Conservation (phyloP, 768 basidiomycete species). For the Rhodotorula sphaerocarpa region DNA sequence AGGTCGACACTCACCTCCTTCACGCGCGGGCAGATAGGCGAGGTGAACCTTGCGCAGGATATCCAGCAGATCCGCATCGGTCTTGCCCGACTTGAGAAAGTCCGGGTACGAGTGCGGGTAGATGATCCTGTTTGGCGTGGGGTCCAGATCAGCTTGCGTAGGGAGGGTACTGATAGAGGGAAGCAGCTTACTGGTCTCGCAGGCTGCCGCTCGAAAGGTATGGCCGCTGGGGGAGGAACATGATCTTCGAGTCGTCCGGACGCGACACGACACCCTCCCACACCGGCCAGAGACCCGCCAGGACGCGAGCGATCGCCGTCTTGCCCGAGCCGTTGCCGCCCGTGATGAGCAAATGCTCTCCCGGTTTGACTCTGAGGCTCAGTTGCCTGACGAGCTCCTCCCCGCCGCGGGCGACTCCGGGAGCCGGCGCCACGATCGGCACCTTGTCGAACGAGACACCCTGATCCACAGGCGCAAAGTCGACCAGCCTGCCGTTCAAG, state of each 20-base stretch:
- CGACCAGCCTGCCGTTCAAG: slow-evolving; percentile 52
- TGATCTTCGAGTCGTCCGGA: slow-evolving; percentile 50
- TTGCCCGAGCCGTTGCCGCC: slow-evolving; percentile 52
- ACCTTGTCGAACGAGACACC: slow-evolving; percentile 43
- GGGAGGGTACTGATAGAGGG: background rate
- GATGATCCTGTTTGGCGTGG: slow-evolving; percentile 52
- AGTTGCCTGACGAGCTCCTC: slow-evolving; percentile 63
- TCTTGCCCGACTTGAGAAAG: slow-evolving; percentile 56
- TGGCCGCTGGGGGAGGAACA: slow-evolving; percentile 78
- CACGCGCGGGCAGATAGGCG: slow-evolving; percentile 71
- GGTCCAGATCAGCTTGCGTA: background rate
- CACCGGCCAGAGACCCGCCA: slow-evolving; percentile 70
- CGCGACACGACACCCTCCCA: slow-evolving; percentile 46
- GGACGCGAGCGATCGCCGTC: slow-evolving; percentile 50
- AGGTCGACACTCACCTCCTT: slow-evolving; percentile 55
- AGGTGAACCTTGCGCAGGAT: slow-evolving; percentile 76
- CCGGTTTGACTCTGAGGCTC: slow-evolving; percentile 54
- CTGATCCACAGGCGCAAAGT: background rate
- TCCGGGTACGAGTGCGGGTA: slow-evolving; percentile 80
- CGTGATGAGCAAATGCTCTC: slow-evolving; percentile 87
- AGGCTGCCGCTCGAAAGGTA: slow-evolving; percentile 84
- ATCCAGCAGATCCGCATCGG: slow-evolving; percentile 60
- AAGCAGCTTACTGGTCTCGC: slow-evolving; percentile 61
- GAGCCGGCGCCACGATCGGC: slow-evolving; percentile 47
- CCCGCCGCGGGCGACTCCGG: slow-evolving; percentile 43